These are phyloP conservation scores for Kentomonas sorsogonicus DNA, from an alignment of 208 protist genomes.

Conservation along the genomic window DNA sequence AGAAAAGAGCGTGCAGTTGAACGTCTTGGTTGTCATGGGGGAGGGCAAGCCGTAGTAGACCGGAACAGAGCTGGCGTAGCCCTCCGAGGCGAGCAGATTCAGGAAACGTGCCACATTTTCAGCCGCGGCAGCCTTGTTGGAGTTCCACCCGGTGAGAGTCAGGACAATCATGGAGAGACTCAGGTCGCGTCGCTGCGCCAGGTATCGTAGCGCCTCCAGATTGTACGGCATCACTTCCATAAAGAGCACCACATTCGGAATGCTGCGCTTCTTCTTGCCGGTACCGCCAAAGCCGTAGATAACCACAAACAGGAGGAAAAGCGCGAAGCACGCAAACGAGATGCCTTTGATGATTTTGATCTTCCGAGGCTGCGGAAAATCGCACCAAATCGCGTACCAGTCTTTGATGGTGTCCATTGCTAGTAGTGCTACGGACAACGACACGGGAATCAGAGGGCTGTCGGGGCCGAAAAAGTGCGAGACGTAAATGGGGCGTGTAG, in stretches of 20 bases:
- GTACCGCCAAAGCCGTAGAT: slow-evolving; percentile 71
- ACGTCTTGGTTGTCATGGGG: too few relatives aligned
- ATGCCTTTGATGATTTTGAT: slow-evolving; percentile 46
- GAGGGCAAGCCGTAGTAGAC: slow-evolving; percentile 46
- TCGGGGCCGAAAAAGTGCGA: too few relatives aligned
- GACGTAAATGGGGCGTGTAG: too few relatives aligned
- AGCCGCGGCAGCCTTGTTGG: slow-evolving; percentile 22
- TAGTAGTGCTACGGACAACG: too few relatives aligned
- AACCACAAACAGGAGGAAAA: slow-evolving; percentile 67
- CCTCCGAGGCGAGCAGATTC: slow-evolving; percentile 31
- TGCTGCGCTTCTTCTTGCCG: slow-evolving; percentile 19
- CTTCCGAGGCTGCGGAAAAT: slow-evolving; percentile 64
- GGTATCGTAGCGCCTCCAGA: slow-evolving; percentile 53
- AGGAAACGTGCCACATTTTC: slow-evolving; percentile 28
- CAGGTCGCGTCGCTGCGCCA: slow-evolving; percentile 57
- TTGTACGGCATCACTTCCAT: slow-evolving; percentile 57
- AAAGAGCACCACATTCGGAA: slow-evolving; percentile 47
- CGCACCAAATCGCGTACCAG: slow-evolving; percentile 33
- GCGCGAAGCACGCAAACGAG: slow-evolving; percentile 43
- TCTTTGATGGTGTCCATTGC: slow-evolving; percentile 41
- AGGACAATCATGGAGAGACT: slow-evolving; percentile 57
- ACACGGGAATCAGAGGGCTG: too few relatives aligned
- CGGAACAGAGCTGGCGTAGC: slow-evolving; percentile 25
- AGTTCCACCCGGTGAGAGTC: slow-evolving; percentile 32
- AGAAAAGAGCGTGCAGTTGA: too few relatives aligned